Base-by-base conservation (phyloP, 2,329 filamentous ascomycete genomes). In the Monilinia vaccinii-corymbosi region DNA sequence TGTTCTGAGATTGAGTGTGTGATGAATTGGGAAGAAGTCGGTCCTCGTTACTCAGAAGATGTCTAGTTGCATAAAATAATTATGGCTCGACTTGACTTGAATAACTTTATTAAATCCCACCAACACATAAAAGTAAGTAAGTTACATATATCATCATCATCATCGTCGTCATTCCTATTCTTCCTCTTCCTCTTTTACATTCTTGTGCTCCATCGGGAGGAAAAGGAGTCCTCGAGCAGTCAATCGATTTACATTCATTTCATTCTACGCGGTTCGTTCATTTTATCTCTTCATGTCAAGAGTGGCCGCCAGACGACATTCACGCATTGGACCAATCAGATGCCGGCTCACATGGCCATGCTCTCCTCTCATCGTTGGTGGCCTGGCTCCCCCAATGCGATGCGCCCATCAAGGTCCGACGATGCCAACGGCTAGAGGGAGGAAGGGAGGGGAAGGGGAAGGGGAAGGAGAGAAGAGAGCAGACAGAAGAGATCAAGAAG, bases 11-110 rank as follows among this genome's bases (percentile, higher is more conserved):
- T 56, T 60, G 36, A 36, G 49, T 56, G 57, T 60, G 50, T 60
- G 57, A 21, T 60, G 49, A 53, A 47, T 16, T 42, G 48, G 48
- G 44, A 53, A 53, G 48, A 52, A 60, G 49, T 51, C 55, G 60
- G 44, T 51, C 56, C 55, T 59, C 36, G 58, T 63, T 59, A 66
- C 61, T 64, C 62, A 63, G 60, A 61, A 56, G 58, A 62, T 58
- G 64, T 59, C n/a, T 62, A 60, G 60, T 38, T 64, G 65, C 64
- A 67, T 58, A 58, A 53, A 57, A 58, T 42, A 53, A 57, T 52
- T 42, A 42, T 52, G 56, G 38, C 36, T 58, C 25, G 16, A 52
- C 36, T 42, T 62, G 52, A n/a, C n/a, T n/a, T n/a, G 25, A 61
- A 55, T 56, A 66, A 64, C 60, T 58, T 47, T 50, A 52, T 58